Base-by-base conservation (phyloP, 805 yeast genomes). In the Teunomyces pallodes region DNA sequence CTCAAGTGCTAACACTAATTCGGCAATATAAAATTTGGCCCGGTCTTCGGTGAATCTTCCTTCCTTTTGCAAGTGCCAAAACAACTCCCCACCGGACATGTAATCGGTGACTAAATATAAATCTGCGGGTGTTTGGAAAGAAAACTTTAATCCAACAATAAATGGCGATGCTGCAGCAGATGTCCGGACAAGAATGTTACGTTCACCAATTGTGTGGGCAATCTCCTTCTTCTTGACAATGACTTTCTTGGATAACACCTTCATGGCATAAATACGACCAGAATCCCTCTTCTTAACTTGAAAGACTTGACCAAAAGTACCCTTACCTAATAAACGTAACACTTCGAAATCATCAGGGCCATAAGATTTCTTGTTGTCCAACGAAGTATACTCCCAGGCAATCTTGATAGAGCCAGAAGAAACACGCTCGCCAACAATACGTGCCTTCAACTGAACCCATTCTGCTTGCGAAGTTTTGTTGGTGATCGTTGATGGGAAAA, bases 81-180 rank as follows among this genome's bases (percentile, higher is more conserved):
- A 90, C 55, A 94, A 76, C 71, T 94, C 99, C 50, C 99, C 99
- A 38, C 99, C 99, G 41, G 94, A 84, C 98, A 94, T 92, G 70
- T 87, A 94, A 70, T 94, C 99, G 2, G 97, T 92, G 27, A 94
- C 97, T 50, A 94, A 75, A 65, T 91, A 94, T 52, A 94, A 76
- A 69, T 94, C 98, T 0, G 87, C 74, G 32, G 94, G 96, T 1
- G 99, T 94, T 72, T 94, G 99, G 69, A 94, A 94, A 0, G 97
- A 88, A 65, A 94, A 92, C 71, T 94, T 94, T 61, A 94, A 79
- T 0, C 97, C 96, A 39, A 94, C 97, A 64, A 94, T 90, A 65
- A 94, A 94, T n/a, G 96, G 89, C 10, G 90, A 85, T 16, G 86
- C 85, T 17, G 92, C 85, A 36, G 90, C 83, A 5, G 96, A 87